Evolutionary conservation across 1,284 basidiomycete species (phyloP).

Genomic region (Apiotrichum sp.): DNA sequence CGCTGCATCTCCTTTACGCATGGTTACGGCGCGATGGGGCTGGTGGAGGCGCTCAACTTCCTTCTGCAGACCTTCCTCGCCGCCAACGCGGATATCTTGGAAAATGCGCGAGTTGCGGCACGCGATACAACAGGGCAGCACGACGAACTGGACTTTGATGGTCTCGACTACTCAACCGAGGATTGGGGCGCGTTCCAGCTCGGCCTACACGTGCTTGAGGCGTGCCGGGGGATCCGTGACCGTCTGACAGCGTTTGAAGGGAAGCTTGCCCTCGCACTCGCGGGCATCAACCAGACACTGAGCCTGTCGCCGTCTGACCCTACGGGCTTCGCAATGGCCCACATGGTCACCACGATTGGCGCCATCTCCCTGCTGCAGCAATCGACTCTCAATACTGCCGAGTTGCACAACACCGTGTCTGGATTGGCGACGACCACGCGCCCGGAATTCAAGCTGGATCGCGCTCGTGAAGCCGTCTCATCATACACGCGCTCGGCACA

Average conservation of each 20-base stretch:
- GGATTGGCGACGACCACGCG: conserved; percentile 13
- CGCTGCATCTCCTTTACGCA: conserved; percentile 76
- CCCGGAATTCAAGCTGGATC: conserved; percentile 52
- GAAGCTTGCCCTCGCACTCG: conserved; percentile 57
- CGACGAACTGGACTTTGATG: conserved; percentile 38
- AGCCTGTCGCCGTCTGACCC: conserved; percentile 56
- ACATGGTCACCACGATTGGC: conserved; percentile 55
- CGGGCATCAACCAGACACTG: conserved; percentile 57
- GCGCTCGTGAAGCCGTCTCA: conserved; percentile 58
- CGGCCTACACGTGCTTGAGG: conserved; percentile 71
- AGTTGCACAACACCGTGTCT: conserved; percentile 60
- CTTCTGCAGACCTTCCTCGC: conserved; percentile 65
- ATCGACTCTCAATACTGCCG: conserved; percentile 71
- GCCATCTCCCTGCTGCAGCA: conserved; percentile 68
- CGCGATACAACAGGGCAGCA: background rate
- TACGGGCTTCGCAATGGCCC: conserved; percentile 25
- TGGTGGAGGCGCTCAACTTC: conserved; percentile 66
- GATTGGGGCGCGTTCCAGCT: conserved; percentile 82
- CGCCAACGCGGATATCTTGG: conserved; percentile 50
- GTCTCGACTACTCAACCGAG: conserved; percentile 68
- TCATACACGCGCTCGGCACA: conserved; percentile 70
- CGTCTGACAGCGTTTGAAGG: conserved; percentile 62
- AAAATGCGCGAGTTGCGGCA: conserved; percentile 4
- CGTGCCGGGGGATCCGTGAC: conserved; percentile 64
- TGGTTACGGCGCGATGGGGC: conserved; percentile 69